Base-by-base conservation (phyloP, 2,329 filamentous ascomycete genomes). In the Bipolaris gigantea region DNA sequence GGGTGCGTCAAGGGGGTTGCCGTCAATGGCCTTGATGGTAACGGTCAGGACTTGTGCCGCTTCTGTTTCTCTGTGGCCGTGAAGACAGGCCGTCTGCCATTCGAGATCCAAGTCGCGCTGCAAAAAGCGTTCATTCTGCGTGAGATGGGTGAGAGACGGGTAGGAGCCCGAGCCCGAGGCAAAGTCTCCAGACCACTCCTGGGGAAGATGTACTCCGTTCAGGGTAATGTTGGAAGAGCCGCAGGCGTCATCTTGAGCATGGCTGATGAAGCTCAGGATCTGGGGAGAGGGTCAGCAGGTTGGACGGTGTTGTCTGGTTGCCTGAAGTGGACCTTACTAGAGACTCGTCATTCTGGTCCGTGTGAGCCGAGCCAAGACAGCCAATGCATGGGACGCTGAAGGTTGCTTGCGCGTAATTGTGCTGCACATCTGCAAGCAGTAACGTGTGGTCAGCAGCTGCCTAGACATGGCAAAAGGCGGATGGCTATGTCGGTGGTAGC, bases 201-300 rank as follows among this genome's bases (percentile, higher is more conserved):
- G 71, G 30, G 68, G 65, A 25, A 76, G 68, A 49, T 66, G 61
- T 21, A 73, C 57, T 51, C 73, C 74, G 62, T 79, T 78, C 53
- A 79, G 60, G 15, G 74, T 73, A 56, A 79, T 64, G 69, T 79
- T 76, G 35, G 73, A 71, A 49, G 69, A 60, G 13, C 71, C 70
- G 63, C 75, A 77, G 43, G 72, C 62, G 51, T 75, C 55, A 41
- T 72, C 65, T 50, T 72, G 63, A 11, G 73, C 62, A 55, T 75
- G 70, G 50, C 75, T 72, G 60, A 70, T 70, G 54, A 79, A 73
- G 56, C 72, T 75, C 57, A 79, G 70, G 48, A 73, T 66, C 77
- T 79, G 61, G 25, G 67, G 53, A 56, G 56, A 48, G 48, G 23
- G 67, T 75, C 56, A 75, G 68, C 59, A 49, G 48, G 53, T 48